Evolutionary conservation across 805 yeast species (phyloP).

Genomic region (Metschnikowia cubensis): DNA sequence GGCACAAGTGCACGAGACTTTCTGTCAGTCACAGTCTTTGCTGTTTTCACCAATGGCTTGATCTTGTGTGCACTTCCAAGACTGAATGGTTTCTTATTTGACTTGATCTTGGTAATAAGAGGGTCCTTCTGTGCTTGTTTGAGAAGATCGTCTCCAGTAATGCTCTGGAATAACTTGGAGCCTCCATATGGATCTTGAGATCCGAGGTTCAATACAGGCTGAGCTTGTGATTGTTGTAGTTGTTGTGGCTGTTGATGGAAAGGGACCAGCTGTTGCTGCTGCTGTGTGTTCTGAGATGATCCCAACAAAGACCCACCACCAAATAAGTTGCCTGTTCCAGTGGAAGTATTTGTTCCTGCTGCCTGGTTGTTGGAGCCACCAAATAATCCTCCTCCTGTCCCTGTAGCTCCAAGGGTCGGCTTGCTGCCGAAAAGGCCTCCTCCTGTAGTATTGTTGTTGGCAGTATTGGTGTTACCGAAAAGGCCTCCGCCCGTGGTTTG

Average conservation of each 20-base stretch:
- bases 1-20: background rate
- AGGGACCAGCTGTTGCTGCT: constrained; percentile 13
- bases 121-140: constrained; percentile 25
- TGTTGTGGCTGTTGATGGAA: constrained; percentile 18
- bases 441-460: constrained; percentile 17
- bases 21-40: background rate
- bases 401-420: constrained; percentile 9
- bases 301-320: constrained; percentile 27
- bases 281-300: constrained; percentile 17
- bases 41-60: constrained; percentile 46
- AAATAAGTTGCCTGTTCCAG: constrained; percentile 14
- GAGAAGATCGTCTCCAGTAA: constrained; percentile 27
- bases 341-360: constrained; percentile 12
- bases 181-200: constrained; percentile 70
- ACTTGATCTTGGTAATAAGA: constrained; percentile 19
- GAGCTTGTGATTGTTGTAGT: constrained; percentile 11
- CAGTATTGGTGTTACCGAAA: constrained; percentile 28
- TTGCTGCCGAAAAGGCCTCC: constrained; percentile 18
- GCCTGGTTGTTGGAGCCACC: constrained; percentile 16
- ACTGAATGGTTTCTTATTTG: constrained; percentile 54
- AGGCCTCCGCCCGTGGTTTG: constrained; percentile 16
- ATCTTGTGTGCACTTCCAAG: constrained; percentile 55
- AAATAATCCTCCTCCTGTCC: constrained; percentile 19
- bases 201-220: constrained; percentile 21
- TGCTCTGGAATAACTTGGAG: constrained; percentile 59